These are phyloP conservation scores for Ogataea minuta DNA, from an alignment of 805 yeast species.

Conservation along the genomic window DNA sequence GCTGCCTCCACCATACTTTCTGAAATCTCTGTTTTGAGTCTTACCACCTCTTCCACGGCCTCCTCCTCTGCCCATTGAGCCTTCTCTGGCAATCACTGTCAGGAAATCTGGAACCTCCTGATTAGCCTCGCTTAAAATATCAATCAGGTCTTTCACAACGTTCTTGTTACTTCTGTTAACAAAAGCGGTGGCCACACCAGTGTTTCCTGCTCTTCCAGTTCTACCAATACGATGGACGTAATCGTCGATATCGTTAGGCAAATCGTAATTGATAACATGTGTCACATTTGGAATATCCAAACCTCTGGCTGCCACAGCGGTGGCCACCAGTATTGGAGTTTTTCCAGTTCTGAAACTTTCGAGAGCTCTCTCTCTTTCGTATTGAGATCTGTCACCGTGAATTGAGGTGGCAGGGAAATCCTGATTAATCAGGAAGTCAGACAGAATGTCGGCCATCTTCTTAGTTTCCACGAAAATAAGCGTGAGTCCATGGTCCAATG, in stretches of 20 bases:
- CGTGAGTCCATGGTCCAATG: constrained; percentile 64
- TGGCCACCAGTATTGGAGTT: constrained; percentile 94
- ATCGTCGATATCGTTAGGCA: constrained; percentile 96
- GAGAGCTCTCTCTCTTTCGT: constrained; percentile 96
- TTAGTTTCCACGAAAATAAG: constrained; percentile 96
- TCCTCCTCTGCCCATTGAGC: constrained; percentile 51
- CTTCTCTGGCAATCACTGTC: constrained; percentile 75
- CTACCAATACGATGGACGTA: constrained; percentile 99
- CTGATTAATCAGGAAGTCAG: constrained; percentile 86
- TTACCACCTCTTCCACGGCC: constrained; percentile 52
- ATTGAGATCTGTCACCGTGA: constrained; percentile 98
- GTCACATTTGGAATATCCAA: constrained; percentile 98
- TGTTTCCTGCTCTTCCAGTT: constrained; percentile 99
- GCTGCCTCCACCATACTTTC: constrained; percentile 41
- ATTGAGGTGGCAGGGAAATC: constrained; percentile 96
- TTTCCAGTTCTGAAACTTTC: constrained; percentile 90
- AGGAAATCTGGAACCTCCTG: constrained; percentile 96
- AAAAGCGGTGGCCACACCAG: constrained; percentile 97
- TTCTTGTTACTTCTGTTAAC: constrained; percentile 94
- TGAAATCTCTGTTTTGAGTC: constrained; percentile 43
- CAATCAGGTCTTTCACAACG: constrained; percentile 82
- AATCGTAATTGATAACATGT: constrained; percentile 95
- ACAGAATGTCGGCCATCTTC: constrained; percentile 95
- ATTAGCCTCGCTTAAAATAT: constrained; percentile 89
- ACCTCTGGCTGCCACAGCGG: constrained; percentile 99